phyloP scores from a whole-genome alignment of 2,329 filamentous ascomycete species.

The Aspergillus texensis region DNA sequence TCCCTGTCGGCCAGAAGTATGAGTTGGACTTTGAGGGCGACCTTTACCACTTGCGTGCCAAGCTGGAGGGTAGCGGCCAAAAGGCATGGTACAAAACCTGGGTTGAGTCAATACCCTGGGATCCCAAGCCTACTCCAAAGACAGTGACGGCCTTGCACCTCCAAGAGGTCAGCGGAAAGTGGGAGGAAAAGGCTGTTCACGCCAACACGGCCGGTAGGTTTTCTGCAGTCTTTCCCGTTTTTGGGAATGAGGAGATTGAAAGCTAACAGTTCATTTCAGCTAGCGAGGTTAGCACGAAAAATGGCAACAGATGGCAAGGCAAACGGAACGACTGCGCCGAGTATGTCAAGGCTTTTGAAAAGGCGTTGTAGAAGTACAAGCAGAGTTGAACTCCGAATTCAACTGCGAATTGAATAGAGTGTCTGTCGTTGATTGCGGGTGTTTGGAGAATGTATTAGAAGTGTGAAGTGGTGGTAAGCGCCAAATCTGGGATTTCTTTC shows the following conservation, averaged over 20 bases:
- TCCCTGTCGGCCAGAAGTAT: too few relatives aligned
- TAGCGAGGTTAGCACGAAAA: background rate
- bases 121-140: background rate
- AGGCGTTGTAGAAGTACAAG: background rate
- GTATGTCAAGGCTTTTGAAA: background rate
- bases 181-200: background rate
- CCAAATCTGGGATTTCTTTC: too few relatives aligned
- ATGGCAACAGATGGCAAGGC: background rate
- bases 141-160: background rate
- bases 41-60: background rate
- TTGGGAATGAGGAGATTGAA: background rate
- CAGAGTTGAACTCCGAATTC: background rate
- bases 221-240: background rate
- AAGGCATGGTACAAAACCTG: background rate
- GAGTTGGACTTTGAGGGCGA: background rate
- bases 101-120: too few relatives aligned
- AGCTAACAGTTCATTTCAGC: background rate
- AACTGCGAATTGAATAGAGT: background rate
- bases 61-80: background rate
- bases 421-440: too few relatives aligned
- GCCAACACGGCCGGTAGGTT: background rate
- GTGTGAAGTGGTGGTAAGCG: too few relatives aligned
- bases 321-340: background rate
- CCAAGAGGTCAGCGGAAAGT: background rate
- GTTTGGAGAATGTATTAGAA: too few relatives aligned